Evolutionary conservation across 2,329 filamentous ascomycete species (phyloP), one percentile per base, ranked within the genome.

Genomic region (Aquanectria penicillioides): DNA sequence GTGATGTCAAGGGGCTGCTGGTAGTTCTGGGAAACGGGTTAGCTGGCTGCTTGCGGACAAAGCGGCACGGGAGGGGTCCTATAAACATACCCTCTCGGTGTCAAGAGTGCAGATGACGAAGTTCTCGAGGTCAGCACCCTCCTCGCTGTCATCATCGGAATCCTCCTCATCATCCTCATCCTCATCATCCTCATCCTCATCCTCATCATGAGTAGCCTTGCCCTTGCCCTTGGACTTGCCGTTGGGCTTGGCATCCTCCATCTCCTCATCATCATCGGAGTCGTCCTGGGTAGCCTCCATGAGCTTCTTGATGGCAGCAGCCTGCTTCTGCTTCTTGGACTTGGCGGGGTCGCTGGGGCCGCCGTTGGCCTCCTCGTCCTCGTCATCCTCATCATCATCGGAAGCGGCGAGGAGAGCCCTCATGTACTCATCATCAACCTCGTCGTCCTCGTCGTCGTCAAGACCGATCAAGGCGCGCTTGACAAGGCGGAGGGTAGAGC

Each of bases 1-100:
- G 92, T 95, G 77, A 99, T 92, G 78, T 99, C 93, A 59, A 99
- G 87, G 43, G 95, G 81, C 80, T 99, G 96, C 81, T 99, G 95
- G 85, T 90, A 97, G 82, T 92, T 87, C 95, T 98, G 71, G 41
- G 52, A 38, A 26, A 36, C 18, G 31, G 53, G 69, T 78, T 69
- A 79, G 69, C 38, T 36, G 46, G 12, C 6, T 49, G 29, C 11
- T 43, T 26, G 20, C 10, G 9, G 10, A 8, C 8, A 26, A 34
- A 17, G 17, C 15, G 6, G 18, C 10, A 22, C 12, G 34, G 36
- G 23, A 17, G 44, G 44, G 28, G 15, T 20, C 22, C 37, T 25
- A 33, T 25, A 7, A 40, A 46, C 85, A 76, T 89, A 97, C 95
- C 82, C 90, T 92, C 78, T 93, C 88, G 26, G 94, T 92, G 80